Base-by-base conservation (phyloP, 805 yeast species). In the Wickerhamiella sorbophila region DNA sequence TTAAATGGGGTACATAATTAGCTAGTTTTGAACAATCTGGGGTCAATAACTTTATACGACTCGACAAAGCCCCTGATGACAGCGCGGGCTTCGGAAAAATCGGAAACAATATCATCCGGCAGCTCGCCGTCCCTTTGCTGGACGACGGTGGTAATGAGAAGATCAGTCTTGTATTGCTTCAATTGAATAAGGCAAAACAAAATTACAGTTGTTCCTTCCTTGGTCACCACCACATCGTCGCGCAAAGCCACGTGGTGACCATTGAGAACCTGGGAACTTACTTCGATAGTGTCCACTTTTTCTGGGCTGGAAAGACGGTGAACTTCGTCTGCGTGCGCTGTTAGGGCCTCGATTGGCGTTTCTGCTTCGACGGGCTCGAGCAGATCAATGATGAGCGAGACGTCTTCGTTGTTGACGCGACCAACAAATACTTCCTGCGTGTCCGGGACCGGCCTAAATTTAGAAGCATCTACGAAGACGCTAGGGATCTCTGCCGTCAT, bases 351-450 rank as follows among this genome's bases (percentile, higher is more conserved):
- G 14, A 29, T 40, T n/a, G 44, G 34, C 32, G 43, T 39, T 6
- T 51, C 38, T 8, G 21, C 38, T 16, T 21, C 17, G 48, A 65
- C 55, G 52, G 64, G 34, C 56, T 62, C 72, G 33, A 64, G 50
- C 5, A 67, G 50, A 40, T 67, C 72, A 34, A 68, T 47, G 6
- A 67, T 61, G 12, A 61, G 48, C 10, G 63, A 53, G 36, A 59
- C 59, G 27, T 62, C 62, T 19, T 48, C 44, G 15, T 48, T 52
- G 9, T 49, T 48, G 4, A 57, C 56, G 5, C 59, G 57, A 39
- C 69, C 69, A 3, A 87, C 74, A 58, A 72, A 91, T 20, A 88
- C 95, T 58, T 88, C 98, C 57, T 91, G 97, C 1, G 86, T 77
- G 54, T 91, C 96, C 0, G 98, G 97, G 3, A 91, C 74, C 46